Evolutionary conservation across 164 flowering plant species (phyloP).

Genomic region (Berberis vulgaris): DNA sequence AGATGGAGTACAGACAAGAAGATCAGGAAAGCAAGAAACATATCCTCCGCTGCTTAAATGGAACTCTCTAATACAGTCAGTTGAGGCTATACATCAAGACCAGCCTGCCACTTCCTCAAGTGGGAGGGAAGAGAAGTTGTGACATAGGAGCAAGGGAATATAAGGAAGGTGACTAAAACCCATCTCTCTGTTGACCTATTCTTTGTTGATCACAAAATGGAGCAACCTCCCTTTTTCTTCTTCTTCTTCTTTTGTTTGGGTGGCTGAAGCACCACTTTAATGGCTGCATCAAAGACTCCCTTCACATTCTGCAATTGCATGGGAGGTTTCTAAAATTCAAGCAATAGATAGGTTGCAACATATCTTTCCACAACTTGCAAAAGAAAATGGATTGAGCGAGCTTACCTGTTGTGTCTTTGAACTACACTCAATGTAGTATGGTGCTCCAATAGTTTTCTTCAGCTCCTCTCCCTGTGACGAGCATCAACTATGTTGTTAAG

Average conservation of each 20-base stretch:
- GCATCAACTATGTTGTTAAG: too few species aligned
- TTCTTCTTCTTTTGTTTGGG: slow-evolving; percentile 82
- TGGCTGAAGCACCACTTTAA: slow-evolving; percentile 88
- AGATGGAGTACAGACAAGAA: slow-evolving; percentile 20
- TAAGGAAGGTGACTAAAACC: neutral
- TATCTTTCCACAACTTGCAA: neutral
- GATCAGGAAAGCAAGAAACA: slow-evolving; percentile 13
- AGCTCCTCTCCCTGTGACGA: slow-evolving; percentile 72
- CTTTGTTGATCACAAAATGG: slow-evolving; percentile 43
- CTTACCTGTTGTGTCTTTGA: slow-evolving; percentile 81
- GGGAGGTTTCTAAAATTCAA: neutral
- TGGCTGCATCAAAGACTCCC: slow-evolving; percentile 87
- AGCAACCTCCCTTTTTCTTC: slow-evolving; percentile 52
- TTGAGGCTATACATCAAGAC: slow-evolving; percentile 19
- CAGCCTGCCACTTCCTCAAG: slow-evolving; percentile 14
- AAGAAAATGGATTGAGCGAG: neutral
- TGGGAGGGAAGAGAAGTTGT: neutral
- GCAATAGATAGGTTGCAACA: neutral
- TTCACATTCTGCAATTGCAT: slow-evolving; percentile 62
- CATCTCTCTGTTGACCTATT: neutral
- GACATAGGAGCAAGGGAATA: neutral
- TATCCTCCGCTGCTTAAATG: slow-evolving; percentile 21
- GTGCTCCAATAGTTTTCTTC: slow-evolving; percentile 71
- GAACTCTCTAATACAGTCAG: slow-evolving; percentile 28
- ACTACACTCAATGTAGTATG: slow-evolving; percentile 81